Percentiles rank a stretch among this genome's conserved stretches.
phyloP scores from a whole-genome alignment of 495 filamentous ascomycete species.

The Aspergillus cavernicola region DNA sequence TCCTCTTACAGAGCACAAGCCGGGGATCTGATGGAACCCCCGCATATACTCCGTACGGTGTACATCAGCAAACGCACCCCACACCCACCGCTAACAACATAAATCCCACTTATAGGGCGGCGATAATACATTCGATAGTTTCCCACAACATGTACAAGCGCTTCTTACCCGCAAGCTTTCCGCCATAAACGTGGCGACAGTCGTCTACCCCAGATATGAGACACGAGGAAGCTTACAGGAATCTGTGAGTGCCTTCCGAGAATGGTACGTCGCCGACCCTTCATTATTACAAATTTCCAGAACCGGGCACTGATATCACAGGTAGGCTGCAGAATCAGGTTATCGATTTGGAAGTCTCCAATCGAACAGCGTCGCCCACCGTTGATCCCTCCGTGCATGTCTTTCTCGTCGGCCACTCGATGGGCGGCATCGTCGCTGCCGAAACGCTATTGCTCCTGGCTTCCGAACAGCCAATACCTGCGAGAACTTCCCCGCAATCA shows the following conservation, averaged over 20 bases:
- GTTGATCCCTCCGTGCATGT: constrained; percentile 83
- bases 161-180: constrained; percentile 70
- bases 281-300: too few species aligned
- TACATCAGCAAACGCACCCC: not conserved
- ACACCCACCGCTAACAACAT: constrained; percentile 3
- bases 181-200: constrained; percentile 61
- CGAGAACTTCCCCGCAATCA: constrained; percentile 19
- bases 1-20: not conserved
- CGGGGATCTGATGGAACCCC: too few species aligned
- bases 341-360: constrained; percentile 88
- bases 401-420: constrained; percentile 85
- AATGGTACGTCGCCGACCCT: constrained; percentile 57
- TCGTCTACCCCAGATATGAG: constrained; percentile 88
- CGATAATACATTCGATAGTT: constrained; percentile 80
- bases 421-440: constrained; percentile 96
- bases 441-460: constrained; percentile 73
- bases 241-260: constrained; percentile 75
- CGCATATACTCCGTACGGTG: too few species aligned
- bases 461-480: constrained; percentile 61
- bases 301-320: not conserved
- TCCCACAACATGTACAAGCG: constrained; percentile 68
- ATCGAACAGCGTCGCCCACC: constrained; percentile 78
- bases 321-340: constrained; percentile 83
- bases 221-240: constrained; percentile 82
- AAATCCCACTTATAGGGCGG: constrained; percentile 55